Evolutionary conservation across 306 rosid genomes (phyloP), one percentile per base, ranked within the genome.

Genomic region (Citrullus amarus): DNA sequence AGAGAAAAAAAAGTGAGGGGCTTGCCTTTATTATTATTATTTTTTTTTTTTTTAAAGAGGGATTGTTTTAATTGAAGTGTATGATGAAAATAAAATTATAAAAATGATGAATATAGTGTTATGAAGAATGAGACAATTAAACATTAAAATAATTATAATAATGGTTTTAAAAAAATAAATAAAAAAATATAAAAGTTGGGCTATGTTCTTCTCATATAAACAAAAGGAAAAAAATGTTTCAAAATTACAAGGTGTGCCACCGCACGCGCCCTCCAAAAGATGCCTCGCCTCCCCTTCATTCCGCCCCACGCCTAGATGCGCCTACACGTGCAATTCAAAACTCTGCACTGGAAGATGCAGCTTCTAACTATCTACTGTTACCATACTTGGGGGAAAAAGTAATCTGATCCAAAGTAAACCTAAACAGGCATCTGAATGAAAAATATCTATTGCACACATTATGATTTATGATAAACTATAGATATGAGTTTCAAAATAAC

Each of bases 341-440:
- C 67, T 38, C 53, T 54, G 71, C 68, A 77, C 39, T 30, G 16
- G 71, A 57, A 39, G 63, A 77, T 58, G 70, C 55, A n/a, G 63
- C 79, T 68, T 76, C 80, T 58, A 59, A 77, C 80, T 46, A 55
- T 56, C 69, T 55, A 56, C 34, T 39, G 54, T 57, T 16, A 58
- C 50, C 41, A 56, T 10, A 76, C 44, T 25, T 39, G 50, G 34
- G 46, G 46, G 36, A 53, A 28, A 68, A 69, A 28, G 54, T 43
- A n/a, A 41, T 36, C 18, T 75, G 16, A 51, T 75, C 10, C 61
- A 51, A 53, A 56, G 17, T 9, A 34, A 53, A 54, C 65, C 61
- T 34, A 32, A 75, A 30, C 6, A 50, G 30, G 9, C 65, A 75
- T 56, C 48, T 1, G 30, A 75, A 51, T 68, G 16, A 34, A 32